A percentile compares a stretch with the other conserved stretches of the same genome.
Conservation (phyloP, 108 stramenopile genomes). For the Discostella stelligeroides region DNA sequence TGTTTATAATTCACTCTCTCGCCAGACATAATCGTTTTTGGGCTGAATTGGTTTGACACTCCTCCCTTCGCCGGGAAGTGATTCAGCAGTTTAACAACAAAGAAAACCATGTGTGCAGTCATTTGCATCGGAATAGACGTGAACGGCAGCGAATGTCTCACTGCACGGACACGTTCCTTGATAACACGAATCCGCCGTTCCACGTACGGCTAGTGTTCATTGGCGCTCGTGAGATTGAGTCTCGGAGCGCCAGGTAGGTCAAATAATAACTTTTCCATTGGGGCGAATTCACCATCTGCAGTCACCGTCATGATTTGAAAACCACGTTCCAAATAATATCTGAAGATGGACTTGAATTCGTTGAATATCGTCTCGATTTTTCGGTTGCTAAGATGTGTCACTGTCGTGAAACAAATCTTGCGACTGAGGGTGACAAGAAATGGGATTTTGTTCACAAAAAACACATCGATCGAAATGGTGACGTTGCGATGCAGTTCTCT, state of each 20-base stretch:
- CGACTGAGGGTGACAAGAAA: neutral
- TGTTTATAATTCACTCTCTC: slow-evolving; percentile 21
- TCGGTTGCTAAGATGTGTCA: slow-evolving; percentile 8
- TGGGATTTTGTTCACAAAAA: neutral
- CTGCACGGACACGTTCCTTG: slow-evolving; percentile 13
- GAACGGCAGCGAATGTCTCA: slow-evolving; percentile 8
- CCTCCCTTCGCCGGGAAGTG: slow-evolving; percentile 21
- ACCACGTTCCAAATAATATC: neutral
- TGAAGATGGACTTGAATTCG: neutral
- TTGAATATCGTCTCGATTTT: slow-evolving; percentile 2
- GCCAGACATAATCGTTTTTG: slow-evolving; percentile 8
- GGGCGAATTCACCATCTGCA: neutral
- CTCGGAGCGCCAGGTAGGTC: neutral
- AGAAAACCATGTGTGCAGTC: slow-evolving; percentile 5
- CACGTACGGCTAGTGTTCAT: slow-evolving; percentile 1
- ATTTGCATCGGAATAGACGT: neutral
- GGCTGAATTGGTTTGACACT: neutral
- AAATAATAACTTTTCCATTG: neutral
- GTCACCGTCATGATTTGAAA: slow-evolving; percentile 3
- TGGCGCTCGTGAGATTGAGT: neutral
- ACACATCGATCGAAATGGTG: neutral
- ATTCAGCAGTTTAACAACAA: slow-evolving; percentile 8
- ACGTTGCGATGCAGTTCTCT: neutral
- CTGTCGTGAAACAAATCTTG: neutral
- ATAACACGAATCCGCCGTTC: slow-evolving; percentile 14